Percentiles rank a stretch among this genome's conserved stretches.
These are phyloP conservation scores for Fomes fomentarius DNA, from an alignment of 1,284 basidiomycete species.

Conservation along the genomic window DNA sequence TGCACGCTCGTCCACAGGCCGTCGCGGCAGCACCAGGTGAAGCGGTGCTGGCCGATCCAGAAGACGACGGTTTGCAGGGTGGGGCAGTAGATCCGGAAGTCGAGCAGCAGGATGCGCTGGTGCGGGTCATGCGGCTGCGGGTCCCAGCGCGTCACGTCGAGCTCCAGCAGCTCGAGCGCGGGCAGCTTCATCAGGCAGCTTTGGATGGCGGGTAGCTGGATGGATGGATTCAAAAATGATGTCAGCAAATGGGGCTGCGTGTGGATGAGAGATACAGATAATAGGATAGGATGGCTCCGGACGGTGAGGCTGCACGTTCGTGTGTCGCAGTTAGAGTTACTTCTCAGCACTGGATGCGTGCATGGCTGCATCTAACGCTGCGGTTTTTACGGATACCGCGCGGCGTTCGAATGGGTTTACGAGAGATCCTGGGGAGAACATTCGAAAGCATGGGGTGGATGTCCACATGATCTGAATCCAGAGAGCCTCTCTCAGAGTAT, in stretches of 20 bases:
- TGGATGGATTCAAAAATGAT: background rate
- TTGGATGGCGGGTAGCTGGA: constrained; percentile 34
- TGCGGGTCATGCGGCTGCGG: constrained; percentile 25
- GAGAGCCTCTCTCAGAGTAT: no score
- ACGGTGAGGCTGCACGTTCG: no score
- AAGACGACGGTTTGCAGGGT: constrained; percentile 29
- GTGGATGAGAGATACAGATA: no score
- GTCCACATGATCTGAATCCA: no score
- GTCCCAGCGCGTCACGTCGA: constrained; percentile 34
- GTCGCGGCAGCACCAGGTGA: constrained; percentile 28
- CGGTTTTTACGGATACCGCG: no score
- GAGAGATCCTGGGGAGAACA: no score
- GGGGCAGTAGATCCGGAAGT: constrained; percentile 35
- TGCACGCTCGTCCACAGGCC: constrained; percentile 29
- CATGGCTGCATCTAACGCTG: no score
- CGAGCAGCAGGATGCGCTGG: constrained; percentile 33
- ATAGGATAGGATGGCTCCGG: no score
- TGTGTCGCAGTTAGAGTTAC: no score
- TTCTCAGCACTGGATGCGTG: no score
- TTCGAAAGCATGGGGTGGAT: no score
- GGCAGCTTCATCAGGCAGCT: constrained; percentile 30
- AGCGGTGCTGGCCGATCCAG: constrained; percentile 31
- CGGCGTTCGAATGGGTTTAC: no score
- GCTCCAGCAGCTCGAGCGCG: constrained; percentile 31
- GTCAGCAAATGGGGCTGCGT: constrained; percentile 1